These are phyloP conservation scores for Sphenostylis stenocarpa DNA, from an alignment of 306 rosid genomes.

Conservation along the genomic window DNA sequence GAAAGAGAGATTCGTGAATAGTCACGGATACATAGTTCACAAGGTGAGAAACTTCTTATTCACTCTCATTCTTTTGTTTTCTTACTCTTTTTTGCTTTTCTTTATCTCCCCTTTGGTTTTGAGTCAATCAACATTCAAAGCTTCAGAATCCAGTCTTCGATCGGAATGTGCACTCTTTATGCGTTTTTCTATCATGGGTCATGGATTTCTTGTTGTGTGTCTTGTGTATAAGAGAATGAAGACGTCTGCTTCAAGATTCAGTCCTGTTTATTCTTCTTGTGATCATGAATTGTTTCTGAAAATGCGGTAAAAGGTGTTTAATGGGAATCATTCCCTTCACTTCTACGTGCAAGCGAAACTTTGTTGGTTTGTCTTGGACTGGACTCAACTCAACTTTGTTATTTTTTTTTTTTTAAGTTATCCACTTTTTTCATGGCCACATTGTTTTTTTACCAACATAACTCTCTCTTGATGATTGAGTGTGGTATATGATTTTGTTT, in stretches of 20 bases:
- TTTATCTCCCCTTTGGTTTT: not conserved
- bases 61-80: not conserved
- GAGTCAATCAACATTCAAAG: not conserved
- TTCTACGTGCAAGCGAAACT: not conserved
- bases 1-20: not conserved
- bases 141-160: conserved; percentile 13
- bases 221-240: not conserved
- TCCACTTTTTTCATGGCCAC: not conserved
- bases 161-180: conserved; percentile 16
- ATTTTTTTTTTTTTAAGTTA: not conserved
- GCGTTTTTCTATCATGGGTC: conserved; percentile 8
- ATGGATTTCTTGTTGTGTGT: not conserved
- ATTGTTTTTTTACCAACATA: not conserved
- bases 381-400: not conserved
- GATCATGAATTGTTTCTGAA: not conserved
- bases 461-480: not conserved
- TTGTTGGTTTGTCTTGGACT: not conserved
- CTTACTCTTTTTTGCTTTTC: not conserved
- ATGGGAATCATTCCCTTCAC: not conserved
- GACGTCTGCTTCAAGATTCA: not conserved
- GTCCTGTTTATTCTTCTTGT: not conserved
- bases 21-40: not conserved
- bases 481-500: not conserved
- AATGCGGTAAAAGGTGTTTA: not conserved
- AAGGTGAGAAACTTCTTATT: conserved; percentile 7